These are phyloP conservation scores for Harringtonia aguacate DNA, from an alignment of 2,329 filamentous ascomycete species.

Conservation along the genomic window DNA sequence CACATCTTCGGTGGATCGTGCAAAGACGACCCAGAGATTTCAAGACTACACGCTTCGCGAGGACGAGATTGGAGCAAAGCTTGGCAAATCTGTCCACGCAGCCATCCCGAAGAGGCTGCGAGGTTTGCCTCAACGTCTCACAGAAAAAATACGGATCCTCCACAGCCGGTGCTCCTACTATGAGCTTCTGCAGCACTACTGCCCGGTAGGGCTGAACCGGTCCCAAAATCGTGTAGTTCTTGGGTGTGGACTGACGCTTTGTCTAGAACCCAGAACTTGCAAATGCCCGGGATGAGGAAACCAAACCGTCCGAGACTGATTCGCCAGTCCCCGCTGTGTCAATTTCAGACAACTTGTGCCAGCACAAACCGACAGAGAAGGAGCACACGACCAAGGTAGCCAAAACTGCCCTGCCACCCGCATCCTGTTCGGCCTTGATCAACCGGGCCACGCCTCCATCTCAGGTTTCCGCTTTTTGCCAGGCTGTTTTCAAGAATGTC, in stretches of 20 bases:
- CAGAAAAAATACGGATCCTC: constrained; percentile 56
- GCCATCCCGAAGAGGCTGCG: constrained; percentile 58
- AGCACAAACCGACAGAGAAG: no score
- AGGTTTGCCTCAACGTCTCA: constrained; percentile 46
- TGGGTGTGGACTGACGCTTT: no score
- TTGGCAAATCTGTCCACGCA: constrained; percentile 17
- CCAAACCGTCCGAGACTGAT: no score
- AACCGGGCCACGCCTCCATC: constrained; percentile 56
- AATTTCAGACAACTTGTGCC: no score
- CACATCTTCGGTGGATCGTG: constrained; percentile 53
- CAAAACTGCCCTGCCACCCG: not conserved
- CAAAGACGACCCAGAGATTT: constrained; percentile 60
- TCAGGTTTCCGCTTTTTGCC: constrained; percentile 78
- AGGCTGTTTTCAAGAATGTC: constrained; percentile 59
- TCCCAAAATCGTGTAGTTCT: no score
- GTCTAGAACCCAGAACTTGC: no score
- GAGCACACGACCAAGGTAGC: no score
- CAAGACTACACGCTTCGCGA: constrained; percentile 83
- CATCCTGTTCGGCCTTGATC: constrained; percentile 36
- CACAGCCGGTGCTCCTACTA: constrained; percentile 70
- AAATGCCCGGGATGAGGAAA: no score
- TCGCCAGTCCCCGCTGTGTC: no score
- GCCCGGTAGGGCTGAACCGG: constrained; percentile 40
- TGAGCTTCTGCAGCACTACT: constrained; percentile 73
- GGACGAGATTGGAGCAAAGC: constrained; percentile 54